phyloP scores from a whole-genome alignment of 306 rosid genomes.

The Gynostemma pentaphyllum region DNA sequence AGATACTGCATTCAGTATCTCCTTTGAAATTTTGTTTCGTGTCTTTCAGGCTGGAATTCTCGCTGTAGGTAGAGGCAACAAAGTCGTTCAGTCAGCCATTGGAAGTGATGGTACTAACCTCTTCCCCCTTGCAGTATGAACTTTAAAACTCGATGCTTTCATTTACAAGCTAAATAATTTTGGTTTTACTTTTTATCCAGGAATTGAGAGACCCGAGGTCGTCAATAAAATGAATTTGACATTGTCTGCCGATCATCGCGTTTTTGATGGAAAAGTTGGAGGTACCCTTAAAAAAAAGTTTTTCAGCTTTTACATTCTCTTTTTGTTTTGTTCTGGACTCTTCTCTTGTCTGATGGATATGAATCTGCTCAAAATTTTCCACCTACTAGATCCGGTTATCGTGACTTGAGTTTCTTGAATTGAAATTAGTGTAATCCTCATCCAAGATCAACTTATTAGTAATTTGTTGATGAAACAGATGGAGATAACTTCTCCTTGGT shows the following conservation, averaged over 20 bases:
- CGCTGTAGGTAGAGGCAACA: constrained; percentile 96
- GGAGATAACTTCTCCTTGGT: background rate
- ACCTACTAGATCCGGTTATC: background rate
- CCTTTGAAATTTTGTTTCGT: constrained; percentile 8
- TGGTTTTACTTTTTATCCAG: constrained; percentile 25
- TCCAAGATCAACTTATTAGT: background rate
- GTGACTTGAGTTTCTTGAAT: background rate
- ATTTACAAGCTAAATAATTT: background rate
- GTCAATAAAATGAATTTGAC: constrained; percentile 69
- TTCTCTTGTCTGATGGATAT: background rate
- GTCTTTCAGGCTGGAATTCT: constrained; percentile 83
- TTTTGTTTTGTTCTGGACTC: background rate
- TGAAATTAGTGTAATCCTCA: background rate
- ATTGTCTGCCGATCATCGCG: constrained; percentile 88
- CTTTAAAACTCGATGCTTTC: background rate
- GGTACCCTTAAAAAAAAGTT: constrained; percentile 38
- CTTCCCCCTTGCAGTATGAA: constrained; percentile 7
- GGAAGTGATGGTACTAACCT: constrained; percentile 65
- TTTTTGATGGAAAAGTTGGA: constrained; percentile 91
- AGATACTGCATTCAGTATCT: background rate
- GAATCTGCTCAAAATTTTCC: background rate
- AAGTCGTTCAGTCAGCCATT: constrained; percentile 64
- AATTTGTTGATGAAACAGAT: background rate
- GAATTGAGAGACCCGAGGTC: constrained; percentile 67
- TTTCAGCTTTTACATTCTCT: background rate